These are phyloP conservation scores for Gaultheria prostrata DNA, from an alignment of 148 eudicot species.

Conservation along the genomic window DNA sequence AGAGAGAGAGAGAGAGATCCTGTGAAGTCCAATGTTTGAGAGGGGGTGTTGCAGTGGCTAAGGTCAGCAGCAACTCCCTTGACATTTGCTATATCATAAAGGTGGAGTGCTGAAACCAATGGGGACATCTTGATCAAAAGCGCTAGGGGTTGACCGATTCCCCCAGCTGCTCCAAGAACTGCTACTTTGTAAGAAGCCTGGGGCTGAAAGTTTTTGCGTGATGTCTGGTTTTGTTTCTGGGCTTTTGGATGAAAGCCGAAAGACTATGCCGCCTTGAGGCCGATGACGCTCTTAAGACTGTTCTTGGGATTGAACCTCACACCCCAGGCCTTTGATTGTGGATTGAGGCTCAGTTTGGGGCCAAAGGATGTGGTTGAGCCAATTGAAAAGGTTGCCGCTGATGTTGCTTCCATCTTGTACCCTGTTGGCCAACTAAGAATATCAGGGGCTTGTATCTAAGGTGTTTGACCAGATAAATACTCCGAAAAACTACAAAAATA, in stretches of 20 bases:
- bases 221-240: slow-evolving; percentile 24
- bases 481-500: neutral
- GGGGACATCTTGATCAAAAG: slow-evolving; percentile 91
- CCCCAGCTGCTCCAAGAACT: slow-evolving; percentile 85
- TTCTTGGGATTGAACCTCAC: slow-evolving; percentile 32
- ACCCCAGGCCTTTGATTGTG: slow-evolving; percentile 34
- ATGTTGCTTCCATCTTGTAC: slow-evolving; percentile 57
- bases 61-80: slow-evolving; percentile 95
- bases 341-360: slow-evolving; percentile 32
- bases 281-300: slow-evolving; percentile 39
- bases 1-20: too few species aligned
- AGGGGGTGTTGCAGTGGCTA: slow-evolving; percentile 93
- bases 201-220: slow-evolving; percentile 35
- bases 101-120: slow-evolving; percentile 64
- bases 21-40: slow-evolving; percentile 62
- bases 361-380: slow-evolving; percentile 36
- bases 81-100: slow-evolving; percentile 86
- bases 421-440: slow-evolving; percentile 19
- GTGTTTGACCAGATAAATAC: slow-evolving; percentile 6
- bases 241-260: slow-evolving; percentile 30
- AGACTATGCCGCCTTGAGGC: slow-evolving; percentile 46
- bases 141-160: slow-evolving; percentile 83
- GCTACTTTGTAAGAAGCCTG: slow-evolving; percentile 82
- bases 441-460: neutral
- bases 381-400: slow-evolving; percentile 46